These are phyloP conservation scores for Scheffersomyces cryptocercus DNA, from an alignment of 1,139 yeast species.

Conservation along the genomic window DNA sequence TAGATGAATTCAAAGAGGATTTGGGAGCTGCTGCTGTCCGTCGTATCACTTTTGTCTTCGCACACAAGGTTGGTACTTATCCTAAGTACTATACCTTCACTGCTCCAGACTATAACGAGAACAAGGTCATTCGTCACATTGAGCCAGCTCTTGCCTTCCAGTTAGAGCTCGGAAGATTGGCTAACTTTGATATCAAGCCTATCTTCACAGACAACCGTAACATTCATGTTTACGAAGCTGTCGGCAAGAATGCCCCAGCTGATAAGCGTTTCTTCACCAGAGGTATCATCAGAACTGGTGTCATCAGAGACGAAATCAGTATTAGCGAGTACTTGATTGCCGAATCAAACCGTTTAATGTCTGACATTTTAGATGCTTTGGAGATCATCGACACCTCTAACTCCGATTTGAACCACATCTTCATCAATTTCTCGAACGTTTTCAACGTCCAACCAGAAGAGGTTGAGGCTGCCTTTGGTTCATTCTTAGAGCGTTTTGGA, in stretches of 20 bases:
- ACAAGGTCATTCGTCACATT: slow-evolving; percentile 92
- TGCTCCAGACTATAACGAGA: slow-evolving; percentile 80
- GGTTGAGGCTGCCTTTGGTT: slow-evolving; percentile 96
- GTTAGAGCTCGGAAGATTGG: slow-evolving; percentile 89
- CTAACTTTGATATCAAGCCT: slow-evolving; percentile 92
- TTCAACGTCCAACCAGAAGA: slow-evolving; percentile 93
- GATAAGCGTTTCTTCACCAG: slow-evolving; percentile 96
- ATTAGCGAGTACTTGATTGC: slow-evolving; percentile 93
- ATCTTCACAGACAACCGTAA: slow-evolving; percentile 96
- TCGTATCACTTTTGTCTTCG: slow-evolving; percentile 89
- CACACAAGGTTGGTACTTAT: slow-evolving; percentile 79
- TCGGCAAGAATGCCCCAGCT: slow-evolving; percentile 89
- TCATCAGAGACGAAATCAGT: slow-evolving; percentile 87
- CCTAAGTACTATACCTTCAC: slow-evolving; percentile 96
- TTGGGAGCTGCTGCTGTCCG: slow-evolving; percentile 73
- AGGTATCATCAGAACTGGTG: slow-evolving; percentile 96
- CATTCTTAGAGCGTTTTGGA: slow-evolving; percentile 96
- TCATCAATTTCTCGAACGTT: slow-evolving; percentile 93
- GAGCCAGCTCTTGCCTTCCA: slow-evolving; percentile 99
- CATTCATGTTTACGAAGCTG: slow-evolving; percentile 95
- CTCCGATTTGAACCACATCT: slow-evolving; percentile 94
- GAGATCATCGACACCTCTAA: slow-evolving; percentile 93
- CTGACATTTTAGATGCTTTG: slow-evolving; percentile 90
- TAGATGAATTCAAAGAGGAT: slow-evolving; percentile 70
- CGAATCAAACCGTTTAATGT: slow-evolving; percentile 94